phyloP scores from a whole-genome alignment of 192 early-diverging fungal genomes.

The Entomortierella parvispora region DNA sequence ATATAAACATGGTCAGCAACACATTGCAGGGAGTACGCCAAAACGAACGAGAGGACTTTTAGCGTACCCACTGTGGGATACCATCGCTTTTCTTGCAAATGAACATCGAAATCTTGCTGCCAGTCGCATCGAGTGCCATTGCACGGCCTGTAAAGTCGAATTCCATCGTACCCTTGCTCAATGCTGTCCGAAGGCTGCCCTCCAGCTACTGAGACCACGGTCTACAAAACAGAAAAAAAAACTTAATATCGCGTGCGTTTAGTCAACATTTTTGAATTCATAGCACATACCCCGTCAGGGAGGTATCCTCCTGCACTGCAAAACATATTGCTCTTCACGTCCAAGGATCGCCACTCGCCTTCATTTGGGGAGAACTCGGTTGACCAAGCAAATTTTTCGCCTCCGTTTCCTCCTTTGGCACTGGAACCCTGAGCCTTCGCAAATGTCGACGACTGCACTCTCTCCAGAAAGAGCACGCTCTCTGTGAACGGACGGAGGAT shows the following conservation, averaged over 20 bases:
- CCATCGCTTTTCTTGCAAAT: constrained; percentile 59
- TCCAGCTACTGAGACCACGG: constrained; percentile 32
- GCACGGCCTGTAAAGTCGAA: constrained; percentile 56
- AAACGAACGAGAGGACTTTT: not conserved
- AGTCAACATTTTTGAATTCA: not conserved
- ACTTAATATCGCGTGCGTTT: no score
- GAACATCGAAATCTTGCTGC: constrained; percentile 50
- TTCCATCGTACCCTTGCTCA: constrained; percentile 51
- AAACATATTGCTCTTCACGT: constrained; percentile 48
- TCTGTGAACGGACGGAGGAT: constrained; percentile 41
- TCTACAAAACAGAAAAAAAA: constrained; percentile 4
- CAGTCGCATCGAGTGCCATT: constrained; percentile 54
- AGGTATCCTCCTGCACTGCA: constrained; percentile 51
- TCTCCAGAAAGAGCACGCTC: constrained; percentile 41
- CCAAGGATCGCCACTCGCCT: constrained; percentile 28
- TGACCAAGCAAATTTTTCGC: constrained; percentile 38
- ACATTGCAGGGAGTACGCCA: no score
- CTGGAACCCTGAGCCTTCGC: constrained; percentile 26
- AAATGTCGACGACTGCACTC: constrained; percentile 34
- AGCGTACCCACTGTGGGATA: constrained; percentile 57
- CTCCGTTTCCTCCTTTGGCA: constrained; percentile 20
- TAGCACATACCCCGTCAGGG: constrained; percentile 34
- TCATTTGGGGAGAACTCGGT: constrained; percentile 40
- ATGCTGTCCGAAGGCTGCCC: constrained; percentile 26
- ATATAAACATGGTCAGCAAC: not conserved